phyloP scores from a whole-genome alignment of 2,329 filamentous ascomycete species.

The Parastagonospora avenae region DNA sequence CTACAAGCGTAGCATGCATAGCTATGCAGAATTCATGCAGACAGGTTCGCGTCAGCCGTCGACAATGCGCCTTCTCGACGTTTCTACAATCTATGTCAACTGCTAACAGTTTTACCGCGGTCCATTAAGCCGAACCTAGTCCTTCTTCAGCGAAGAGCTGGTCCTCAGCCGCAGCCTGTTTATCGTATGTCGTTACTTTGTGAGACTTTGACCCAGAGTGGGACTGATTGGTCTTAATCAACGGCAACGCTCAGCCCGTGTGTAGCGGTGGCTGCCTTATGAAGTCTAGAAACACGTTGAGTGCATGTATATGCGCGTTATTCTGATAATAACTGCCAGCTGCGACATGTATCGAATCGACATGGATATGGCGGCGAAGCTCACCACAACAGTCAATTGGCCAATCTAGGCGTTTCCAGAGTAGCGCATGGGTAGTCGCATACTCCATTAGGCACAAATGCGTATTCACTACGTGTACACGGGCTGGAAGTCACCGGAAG shows the following conservation, averaged over 20 bases:
- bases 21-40: too few relatives aligned
- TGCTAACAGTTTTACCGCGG: not conserved
- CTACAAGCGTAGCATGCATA: too few relatives aligned
- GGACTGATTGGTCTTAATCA: not conserved
- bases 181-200: not conserved
- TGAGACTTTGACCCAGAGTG: not conserved
- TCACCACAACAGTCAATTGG: not conserved
- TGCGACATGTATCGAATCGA: slow-evolving; percentile 1
- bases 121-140: too few relatives aligned
- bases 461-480: not conserved
- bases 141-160: too few relatives aligned
- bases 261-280: not conserved
- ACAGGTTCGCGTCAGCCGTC: too few relatives aligned
- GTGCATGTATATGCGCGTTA: not conserved
- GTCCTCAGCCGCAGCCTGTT: not conserved
- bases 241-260: not conserved
- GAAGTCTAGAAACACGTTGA: not conserved
- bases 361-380: not conserved
- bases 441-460: not conserved
- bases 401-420: too few relatives aligned
- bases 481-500: not conserved
- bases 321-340: not conserved
- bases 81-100: too few relatives aligned
- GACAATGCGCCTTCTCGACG: too few relatives aligned
- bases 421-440: not conserved